These are phyloP conservation scores for Musa troglodytarum DNA, from an alignment of 176 grass and related monocot genomes.

Conservation along the genomic window DNA sequence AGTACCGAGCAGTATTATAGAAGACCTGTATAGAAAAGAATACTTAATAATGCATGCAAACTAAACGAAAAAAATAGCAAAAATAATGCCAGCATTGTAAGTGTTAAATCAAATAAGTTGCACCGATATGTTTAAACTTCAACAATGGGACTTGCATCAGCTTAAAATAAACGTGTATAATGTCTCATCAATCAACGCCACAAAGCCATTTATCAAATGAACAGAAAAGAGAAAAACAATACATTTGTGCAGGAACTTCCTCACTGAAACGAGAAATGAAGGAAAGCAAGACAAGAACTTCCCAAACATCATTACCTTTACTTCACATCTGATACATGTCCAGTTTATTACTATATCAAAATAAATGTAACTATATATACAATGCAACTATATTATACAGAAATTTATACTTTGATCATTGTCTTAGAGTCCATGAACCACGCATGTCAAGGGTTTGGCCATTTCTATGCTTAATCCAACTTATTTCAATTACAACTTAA, in stretches of 20 bases:
- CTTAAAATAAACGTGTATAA: background rate
- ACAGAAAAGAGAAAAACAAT: background rate
- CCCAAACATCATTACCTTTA: background rate
- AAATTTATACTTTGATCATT: no score
- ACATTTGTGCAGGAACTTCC: background rate
- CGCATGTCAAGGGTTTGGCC: no score
- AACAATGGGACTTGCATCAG: background rate
- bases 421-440: no score
- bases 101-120: background rate
- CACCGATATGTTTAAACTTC: background rate
- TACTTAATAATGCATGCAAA: background rate
- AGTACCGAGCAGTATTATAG: conserved; percentile 83
- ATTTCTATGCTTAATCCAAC: no score
- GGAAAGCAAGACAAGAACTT: background rate
- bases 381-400: no score
- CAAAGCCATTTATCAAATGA: background rate
- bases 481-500: no score
- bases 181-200: background rate
- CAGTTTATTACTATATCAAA: no score
- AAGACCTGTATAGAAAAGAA: conserved; percentile 45
- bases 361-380: no score
- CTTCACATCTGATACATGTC: background rate
- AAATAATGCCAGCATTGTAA: no score
- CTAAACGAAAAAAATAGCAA: background rate
- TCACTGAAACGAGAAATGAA: background rate